phyloP scores from a whole-genome alignment of 2,329 filamentous ascomycete species.

The Furcasterigmium sp. region DNA sequence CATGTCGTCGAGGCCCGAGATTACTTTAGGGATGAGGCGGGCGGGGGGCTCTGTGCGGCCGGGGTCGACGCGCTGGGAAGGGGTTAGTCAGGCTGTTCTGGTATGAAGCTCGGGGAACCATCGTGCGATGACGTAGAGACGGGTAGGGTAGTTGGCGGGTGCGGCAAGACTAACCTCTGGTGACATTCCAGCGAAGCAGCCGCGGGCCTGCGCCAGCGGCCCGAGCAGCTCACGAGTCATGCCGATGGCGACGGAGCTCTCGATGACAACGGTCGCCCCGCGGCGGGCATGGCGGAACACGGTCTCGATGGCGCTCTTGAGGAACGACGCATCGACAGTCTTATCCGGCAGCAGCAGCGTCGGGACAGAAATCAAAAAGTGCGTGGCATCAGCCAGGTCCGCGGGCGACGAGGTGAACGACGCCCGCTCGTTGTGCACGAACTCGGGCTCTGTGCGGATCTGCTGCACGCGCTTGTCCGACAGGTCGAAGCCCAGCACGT shows the following conservation, averaged over 20 bases:
- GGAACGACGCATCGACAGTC: conserved; percentile 40
- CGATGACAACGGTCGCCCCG: conserved; percentile 44
- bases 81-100: background rate
- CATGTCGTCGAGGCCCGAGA: conserved; percentile 45
- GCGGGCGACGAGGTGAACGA: background rate
- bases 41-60: conserved; percentile 35
- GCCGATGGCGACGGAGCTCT: conserved; percentile 49
- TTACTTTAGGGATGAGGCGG: conserved; percentile 43
- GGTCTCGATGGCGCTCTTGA: conserved; percentile 35
- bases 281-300: conserved; percentile 33
- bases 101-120: no score
- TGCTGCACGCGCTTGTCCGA: conserved; percentile 30
- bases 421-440: background rate
- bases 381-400: conserved; percentile 36
- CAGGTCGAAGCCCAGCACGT: conserved; percentile 42
- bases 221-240: conserved; percentile 46
- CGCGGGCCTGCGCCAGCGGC: conserved; percentile 32
- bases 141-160: no score
- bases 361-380: conserved; percentile 50
- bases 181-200: conserved; percentile 44
- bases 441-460: conserved; percentile 19
- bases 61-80: conserved; percentile 39
- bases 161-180: conserved; percentile 31
- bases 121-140: no score
- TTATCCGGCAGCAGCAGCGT: conserved; percentile 42